Evolutionary conservation across 805 yeast species (phyloP).

Genomic region (Zygotorulaspora florentina): DNA sequence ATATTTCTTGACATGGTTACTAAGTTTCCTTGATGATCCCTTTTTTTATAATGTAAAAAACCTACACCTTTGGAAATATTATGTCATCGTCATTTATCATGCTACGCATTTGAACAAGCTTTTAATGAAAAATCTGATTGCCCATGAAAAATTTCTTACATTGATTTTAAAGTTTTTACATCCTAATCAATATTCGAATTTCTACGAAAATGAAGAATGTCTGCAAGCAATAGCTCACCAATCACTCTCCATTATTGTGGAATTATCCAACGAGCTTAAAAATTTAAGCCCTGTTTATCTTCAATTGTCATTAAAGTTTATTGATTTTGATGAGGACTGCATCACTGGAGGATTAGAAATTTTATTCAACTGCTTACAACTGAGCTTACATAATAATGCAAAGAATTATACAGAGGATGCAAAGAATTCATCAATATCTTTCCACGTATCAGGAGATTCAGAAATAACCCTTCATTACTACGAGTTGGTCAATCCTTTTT

Average conservation of each 20-base stretch:
- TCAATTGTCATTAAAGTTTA: constrained; percentile 6
- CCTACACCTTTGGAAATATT: constrained; percentile 30
- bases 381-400: constrained; percentile 17
- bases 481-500: constrained; percentile 21
- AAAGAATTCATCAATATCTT: constrained; percentile 12
- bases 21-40: constrained; percentile 15
- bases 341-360: constrained; percentile 22
- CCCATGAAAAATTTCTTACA: constrained; percentile 12
- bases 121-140: constrained; percentile 14
- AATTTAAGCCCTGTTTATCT: constrained; percentile 7
- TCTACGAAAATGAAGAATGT: constrained; percentile 5
- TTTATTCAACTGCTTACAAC: constrained; percentile 22
- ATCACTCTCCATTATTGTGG: constrained; percentile 13
- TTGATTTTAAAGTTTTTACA: constrained; percentile 9
- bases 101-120: constrained; percentile 20
- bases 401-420: constrained; percentile 9
- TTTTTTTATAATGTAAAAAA: constrained; percentile 11
- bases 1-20: constrained; percentile 21
- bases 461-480: constrained; percentile 3
- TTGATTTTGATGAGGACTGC: constrained; percentile 15
- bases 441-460: constrained; percentile 1
- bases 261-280: constrained; percentile 12
- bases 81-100: constrained; percentile 27
- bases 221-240: constrained; percentile 5
- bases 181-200: constrained; percentile 2